phyloP scores from a whole-genome alignment of 2,329 filamentous ascomycete genomes.

The Berkeleyomyces basicola region DNA sequence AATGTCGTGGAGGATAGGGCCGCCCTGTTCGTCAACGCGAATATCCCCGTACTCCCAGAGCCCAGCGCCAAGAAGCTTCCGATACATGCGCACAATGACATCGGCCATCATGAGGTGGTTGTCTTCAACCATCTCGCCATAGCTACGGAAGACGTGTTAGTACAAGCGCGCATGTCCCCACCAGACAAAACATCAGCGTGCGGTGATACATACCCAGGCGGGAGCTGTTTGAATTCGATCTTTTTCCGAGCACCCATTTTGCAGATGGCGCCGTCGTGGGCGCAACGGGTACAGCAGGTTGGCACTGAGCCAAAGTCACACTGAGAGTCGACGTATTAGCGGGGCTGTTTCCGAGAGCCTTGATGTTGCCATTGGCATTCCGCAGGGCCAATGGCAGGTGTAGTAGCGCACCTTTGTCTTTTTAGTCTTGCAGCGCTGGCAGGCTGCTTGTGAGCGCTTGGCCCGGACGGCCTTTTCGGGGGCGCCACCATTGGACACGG shows the following conservation, averaged over 20 bases:
- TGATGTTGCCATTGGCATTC: too few relatives aligned
- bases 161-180: not conserved
- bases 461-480: constrained; percentile 27
- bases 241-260: constrained; percentile 47
- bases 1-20: constrained; percentile 49
- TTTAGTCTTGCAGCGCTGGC: constrained; percentile 51
- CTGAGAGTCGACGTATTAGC: not conserved
- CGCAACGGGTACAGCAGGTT: constrained; percentile 41
- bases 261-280: constrained; percentile 47
- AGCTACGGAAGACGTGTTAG: constrained; percentile 23
- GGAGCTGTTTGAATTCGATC: constrained; percentile 52
- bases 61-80: constrained; percentile 42
- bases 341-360: not conserved
- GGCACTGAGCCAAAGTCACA: constrained; percentile 4
- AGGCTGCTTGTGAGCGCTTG: constrained; percentile 51
- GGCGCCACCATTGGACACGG: not conserved
- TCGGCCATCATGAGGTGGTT: constrained; percentile 48
- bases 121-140: constrained; percentile 48
- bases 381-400: too few relatives aligned
- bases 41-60: constrained; percentile 46
- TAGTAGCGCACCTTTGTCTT: constrained; percentile 41
- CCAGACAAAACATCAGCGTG: not conserved
- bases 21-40: constrained; percentile 44
- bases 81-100: constrained; percentile 48
- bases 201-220: constrained; percentile 33